Conservation (phyloP, 306 rosid genomes). For the Quercus parvula region DNA sequence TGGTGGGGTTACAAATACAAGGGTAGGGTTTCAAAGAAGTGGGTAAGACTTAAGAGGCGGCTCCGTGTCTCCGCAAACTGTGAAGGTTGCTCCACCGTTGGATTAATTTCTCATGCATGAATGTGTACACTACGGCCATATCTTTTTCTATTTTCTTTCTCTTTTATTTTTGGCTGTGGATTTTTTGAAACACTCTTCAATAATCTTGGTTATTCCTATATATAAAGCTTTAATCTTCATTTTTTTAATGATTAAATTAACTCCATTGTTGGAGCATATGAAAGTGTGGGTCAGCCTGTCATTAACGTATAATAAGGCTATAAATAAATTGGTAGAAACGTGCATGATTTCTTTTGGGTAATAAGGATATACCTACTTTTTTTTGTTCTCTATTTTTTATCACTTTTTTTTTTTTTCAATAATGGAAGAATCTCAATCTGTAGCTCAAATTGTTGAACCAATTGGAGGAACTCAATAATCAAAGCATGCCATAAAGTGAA, state of each 20-base stretch:
- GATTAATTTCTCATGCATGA: constrained; percentile 21
- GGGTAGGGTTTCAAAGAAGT: constrained; percentile 39
- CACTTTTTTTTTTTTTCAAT: neutral
- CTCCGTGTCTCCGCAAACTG: constrained; percentile 46
- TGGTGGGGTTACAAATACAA: neutral
- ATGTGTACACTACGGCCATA: neutral
- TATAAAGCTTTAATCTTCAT: too few relatives aligned
- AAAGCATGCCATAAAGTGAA: neutral
- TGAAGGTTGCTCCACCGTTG: constrained; percentile 21
- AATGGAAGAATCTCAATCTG: constrained; percentile 15
- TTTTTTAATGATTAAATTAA: too few relatives aligned
- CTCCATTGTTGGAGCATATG: neutral
- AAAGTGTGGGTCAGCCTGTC: constrained; percentile 19
- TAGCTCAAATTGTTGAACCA: neutral
- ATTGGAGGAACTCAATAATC: neutral
- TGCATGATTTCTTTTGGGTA: constrained; percentile 14
- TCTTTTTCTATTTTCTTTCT: constrained; percentile 13
- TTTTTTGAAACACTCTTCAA: neutral
- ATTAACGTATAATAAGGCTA: constrained; percentile 1
- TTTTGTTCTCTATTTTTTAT: neutral
- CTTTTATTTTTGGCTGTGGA: neutral
- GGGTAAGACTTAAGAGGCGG: constrained; percentile 29
- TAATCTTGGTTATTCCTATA: too few relatives aligned
- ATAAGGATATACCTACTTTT: neutral
- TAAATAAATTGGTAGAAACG: neutral